Base-by-base conservation (phyloP, 345 rosid species). In the Syzygium aromaticum region DNA sequence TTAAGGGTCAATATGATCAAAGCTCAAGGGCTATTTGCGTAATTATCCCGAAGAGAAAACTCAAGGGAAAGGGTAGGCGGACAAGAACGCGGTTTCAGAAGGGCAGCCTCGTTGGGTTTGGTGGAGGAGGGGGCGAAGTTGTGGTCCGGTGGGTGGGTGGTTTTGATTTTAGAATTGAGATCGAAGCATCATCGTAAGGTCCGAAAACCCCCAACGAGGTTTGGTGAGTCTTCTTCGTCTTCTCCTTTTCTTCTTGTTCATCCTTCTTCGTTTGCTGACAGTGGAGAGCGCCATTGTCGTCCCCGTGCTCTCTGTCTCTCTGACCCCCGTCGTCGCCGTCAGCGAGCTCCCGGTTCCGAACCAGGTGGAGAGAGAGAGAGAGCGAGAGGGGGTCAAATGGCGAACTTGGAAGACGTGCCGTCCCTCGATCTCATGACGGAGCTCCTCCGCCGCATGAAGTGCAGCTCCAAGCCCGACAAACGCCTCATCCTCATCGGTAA, bases 401-500 rank as follows among this genome's bases (percentile, higher is more conserved):
- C 77, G 15, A 95, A 91, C 91, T 87, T 97, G 92, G 99, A 97
- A 89, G 98, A 97, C 86, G 93, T 96, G 61, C 95, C 94, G 28
- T 93, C 99, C 6, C 91, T 93, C 53, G 94, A 95, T 92, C 98
- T 97, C 90, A 96, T 95, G 98, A 90, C 93, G 53, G 99, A 97
- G 93, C 97, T 97, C 87, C 98, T 97, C 87, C 99, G 98, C 85
- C 99, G 99, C 87, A 92, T 97, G 97, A 95, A 93, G 87, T 97
- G 99, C 90, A 89, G 98, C 85, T 46, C 98, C 89, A 95, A 95
- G 67, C 98, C 99, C 59, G 98, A 97, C 88, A 96, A 95, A 89
- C 99, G 98, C 88, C 98, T 97, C 94, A 92, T 97, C 85, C 95
- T 97, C 93, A 89, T 97, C 52, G 99, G 99, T 96, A 91, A 30